phyloP scores from a whole-genome alignment of 257 asterid genomes.

The Mitragyna speciosa region DNA sequence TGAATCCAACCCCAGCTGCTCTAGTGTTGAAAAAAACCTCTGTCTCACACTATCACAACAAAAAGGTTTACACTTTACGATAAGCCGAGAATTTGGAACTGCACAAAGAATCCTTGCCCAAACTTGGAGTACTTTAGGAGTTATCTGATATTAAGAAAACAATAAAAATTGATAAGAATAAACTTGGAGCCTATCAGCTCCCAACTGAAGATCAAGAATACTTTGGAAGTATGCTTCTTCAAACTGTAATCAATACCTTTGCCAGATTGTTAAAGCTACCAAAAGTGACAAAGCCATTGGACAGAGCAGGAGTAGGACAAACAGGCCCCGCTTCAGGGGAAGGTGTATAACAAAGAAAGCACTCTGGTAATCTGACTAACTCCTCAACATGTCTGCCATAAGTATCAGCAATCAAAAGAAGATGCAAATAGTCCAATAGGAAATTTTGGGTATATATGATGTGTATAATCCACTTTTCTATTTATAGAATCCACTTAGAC shows the following conservation, averaged over 20 bases:
- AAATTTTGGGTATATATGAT: too few species aligned
- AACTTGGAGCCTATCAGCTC: neutral
- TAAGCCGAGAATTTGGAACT: constrained; percentile 92
- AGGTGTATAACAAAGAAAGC: constrained; percentile 95
- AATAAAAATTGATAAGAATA: constrained; percentile 1
- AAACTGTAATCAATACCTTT: constrained; percentile 54
- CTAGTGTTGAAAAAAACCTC: constrained; percentile 74
- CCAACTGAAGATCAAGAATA: constrained; percentile 7
- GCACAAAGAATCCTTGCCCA: constrained; percentile 96
- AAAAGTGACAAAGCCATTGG: constrained; percentile 92
- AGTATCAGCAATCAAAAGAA: constrained; percentile 22
- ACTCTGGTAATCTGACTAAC: constrained; percentile 75
- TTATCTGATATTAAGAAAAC: constrained; percentile 52
- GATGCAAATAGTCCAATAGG: neutral
- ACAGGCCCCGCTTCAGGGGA: constrained; percentile 98
- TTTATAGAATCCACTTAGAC: too few species aligned
- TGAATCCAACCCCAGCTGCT: constrained; percentile 92
- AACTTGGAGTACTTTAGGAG: constrained; percentile 93
- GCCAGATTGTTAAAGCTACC: constrained; percentile 99
- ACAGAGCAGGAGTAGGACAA: constrained; percentile 76
- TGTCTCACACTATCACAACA: constrained; percentile 91
- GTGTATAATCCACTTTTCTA: too few species aligned
- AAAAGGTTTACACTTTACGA: constrained; percentile 95
- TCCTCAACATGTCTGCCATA: constrained; percentile 92
- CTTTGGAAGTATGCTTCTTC: constrained; percentile 2